phyloP scores from a whole-genome alignment of 2,329 filamentous ascomycete genomes.

The Talaromyces sp. region DNA sequence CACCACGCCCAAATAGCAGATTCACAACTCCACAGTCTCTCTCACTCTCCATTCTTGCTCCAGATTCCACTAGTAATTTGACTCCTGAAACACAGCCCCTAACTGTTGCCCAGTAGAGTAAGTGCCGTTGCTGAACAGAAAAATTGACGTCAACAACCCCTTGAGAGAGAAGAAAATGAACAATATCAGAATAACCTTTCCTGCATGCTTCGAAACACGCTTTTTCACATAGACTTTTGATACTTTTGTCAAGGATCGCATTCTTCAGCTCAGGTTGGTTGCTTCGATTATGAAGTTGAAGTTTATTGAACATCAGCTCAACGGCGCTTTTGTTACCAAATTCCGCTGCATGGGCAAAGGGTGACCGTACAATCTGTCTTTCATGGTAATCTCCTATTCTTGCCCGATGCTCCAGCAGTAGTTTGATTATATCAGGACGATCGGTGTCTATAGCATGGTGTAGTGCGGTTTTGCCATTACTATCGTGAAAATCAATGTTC shows the following conservation, averaged over 20 bases:
- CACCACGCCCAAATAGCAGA: neutral
- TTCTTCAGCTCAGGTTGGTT: neutral
- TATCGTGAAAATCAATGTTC: neutral
- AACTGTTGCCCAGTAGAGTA: neutral
- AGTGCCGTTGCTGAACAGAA: neutral
- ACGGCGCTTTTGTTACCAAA: neutral
- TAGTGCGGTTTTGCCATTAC: neutral
- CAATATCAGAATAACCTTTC: neutral
- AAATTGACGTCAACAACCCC: conserved; percentile 3
- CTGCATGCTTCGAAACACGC: neutral
- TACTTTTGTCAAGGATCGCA: too few relatives aligned
- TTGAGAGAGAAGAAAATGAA: neutral
- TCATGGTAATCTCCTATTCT: neutral
- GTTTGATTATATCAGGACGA: neutral
- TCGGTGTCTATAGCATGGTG: conserved; percentile 2
- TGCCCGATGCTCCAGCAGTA: conserved; percentile 5
- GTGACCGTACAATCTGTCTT: too few relatives aligned
- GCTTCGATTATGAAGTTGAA: conserved; percentile 8
- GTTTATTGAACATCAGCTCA: conserved; percentile 5
- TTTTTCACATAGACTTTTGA: neutral
- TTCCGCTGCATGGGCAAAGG: neutral
- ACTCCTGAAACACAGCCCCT: neutral
- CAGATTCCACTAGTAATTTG: conserved; percentile 1
- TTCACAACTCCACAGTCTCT: conserved; percentile 1
- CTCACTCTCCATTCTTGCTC: conserved; percentile 8